Percentiles rank a stretch among this genome's conserved stretches.
Evolutionary conservation across 352 stramenopile genomes (phyloP).

Genomic region (Globisporangium cystogenes): DNA sequence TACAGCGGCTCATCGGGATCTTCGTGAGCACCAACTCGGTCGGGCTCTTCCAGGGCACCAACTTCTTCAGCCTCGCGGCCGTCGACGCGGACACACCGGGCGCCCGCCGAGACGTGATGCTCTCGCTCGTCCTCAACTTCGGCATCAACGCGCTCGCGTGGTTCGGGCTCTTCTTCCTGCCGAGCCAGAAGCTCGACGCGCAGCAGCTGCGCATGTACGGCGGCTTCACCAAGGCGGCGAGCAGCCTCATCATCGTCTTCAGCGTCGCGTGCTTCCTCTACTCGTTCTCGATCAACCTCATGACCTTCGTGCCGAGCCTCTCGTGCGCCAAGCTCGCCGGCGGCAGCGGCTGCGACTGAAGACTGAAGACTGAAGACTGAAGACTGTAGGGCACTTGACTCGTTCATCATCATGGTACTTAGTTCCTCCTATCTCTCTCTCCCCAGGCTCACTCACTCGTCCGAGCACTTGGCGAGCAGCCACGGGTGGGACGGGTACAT

Average conservation of each 20-base stretch:
- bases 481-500: constrained; percentile 79
- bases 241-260: constrained; percentile 9
- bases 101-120: constrained; percentile 16
- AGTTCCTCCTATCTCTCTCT: no score
- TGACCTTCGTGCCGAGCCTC: constrained; percentile 11
- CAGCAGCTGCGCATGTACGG: constrained; percentile 68
- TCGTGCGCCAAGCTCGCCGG: constrained; percentile 5
- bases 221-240: constrained; percentile 38
- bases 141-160: constrained; percentile 23
- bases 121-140: constrained; percentile 24
- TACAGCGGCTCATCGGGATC: constrained; percentile 22
- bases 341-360: constrained; percentile 1
- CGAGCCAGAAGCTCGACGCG: constrained; percentile 58
- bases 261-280: constrained; percentile 10
- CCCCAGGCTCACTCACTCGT: constrained; percentile 14
- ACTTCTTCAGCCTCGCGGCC: constrained; percentile 13
- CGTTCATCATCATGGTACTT: not conserved
- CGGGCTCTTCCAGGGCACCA: constrained; percentile 21
- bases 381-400: no score
- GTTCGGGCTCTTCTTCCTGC: constrained; percentile 25
- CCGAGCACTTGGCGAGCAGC: constrained; percentile 68
- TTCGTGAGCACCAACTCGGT: constrained; percentile 25
- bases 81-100: constrained; percentile 14
- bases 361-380: no score
- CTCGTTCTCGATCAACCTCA: constrained; percentile 11